A percentile compares a stretch with the other conserved stretches of the same genome.
Conservation (phyloP, 73 alveolate species). For the Stentor roeselii region DNA sequence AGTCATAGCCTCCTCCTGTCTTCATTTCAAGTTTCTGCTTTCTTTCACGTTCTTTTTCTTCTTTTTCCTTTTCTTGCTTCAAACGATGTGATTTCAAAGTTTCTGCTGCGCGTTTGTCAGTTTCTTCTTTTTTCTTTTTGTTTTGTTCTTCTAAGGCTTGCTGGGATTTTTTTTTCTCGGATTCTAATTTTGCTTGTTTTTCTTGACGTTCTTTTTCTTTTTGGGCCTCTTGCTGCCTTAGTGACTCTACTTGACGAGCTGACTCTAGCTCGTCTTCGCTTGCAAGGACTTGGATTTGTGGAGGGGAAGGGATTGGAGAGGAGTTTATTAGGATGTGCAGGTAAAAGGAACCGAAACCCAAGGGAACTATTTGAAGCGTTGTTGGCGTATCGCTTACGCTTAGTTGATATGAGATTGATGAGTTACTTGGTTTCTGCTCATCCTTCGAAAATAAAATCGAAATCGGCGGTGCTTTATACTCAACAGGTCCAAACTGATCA, state of each 20-base stretch:
- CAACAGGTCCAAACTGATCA: constrained; percentile 4
- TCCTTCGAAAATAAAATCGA: not conserved
- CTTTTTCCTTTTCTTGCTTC: constrained; percentile 22
- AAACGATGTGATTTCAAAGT: not conserved
- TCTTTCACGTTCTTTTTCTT: constrained; percentile 1
- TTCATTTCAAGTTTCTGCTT: not conserved
- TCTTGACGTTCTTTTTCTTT: not conserved
- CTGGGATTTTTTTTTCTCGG: not conserved
- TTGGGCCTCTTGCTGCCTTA: not conserved
- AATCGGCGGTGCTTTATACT: not conserved
- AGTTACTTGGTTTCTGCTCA: not conserved
- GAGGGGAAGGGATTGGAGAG: not conserved
- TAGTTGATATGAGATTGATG: not conserved
- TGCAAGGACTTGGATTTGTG: not conserved
- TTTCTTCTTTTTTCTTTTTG: constrained; percentile 17
- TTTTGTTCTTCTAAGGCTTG: constrained; percentile 1
- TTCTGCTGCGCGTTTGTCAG: constrained; percentile 6
- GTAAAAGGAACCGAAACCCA: not conserved
- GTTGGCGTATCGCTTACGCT: not conserved
- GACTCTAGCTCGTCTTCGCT: constrained; percentile 11
- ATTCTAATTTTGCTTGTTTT: not conserved
- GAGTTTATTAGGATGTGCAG: not conserved
- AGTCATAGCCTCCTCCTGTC: constrained; percentile 18
- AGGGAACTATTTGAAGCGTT: constrained; percentile 2
- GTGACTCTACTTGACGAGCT: not conserved